A percentile compares a stretch with the other conserved stretches of the same genome.
Conservation (phyloP, 2,329 filamentous ascomycete genomes). For the Aspergillus sojae region DNA sequence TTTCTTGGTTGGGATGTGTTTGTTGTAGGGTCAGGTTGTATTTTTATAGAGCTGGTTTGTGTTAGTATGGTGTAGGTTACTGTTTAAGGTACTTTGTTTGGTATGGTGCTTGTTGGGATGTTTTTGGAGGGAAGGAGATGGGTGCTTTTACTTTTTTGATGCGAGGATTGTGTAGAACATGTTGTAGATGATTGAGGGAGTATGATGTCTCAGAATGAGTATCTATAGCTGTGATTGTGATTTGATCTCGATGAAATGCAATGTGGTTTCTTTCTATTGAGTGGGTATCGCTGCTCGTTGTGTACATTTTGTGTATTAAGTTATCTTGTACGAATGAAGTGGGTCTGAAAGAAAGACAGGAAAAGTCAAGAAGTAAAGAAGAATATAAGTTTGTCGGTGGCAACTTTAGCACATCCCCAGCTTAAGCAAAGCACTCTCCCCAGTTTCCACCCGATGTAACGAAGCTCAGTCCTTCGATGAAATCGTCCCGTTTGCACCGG, state of each 20-base stretch:
- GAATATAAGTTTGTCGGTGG: not conserved
- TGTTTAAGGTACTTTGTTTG: not conserved
- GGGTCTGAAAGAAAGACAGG: not conserved
- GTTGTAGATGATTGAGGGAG: not conserved
- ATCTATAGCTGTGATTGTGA: not conserved
- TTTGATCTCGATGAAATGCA: not conserved
- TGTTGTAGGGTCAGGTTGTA: not conserved
- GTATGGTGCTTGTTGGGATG: not conserved
- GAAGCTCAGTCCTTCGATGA: constrained; percentile 76
- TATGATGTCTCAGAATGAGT: not conserved
- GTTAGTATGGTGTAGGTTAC: not conserved
- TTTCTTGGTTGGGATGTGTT: not conserved
- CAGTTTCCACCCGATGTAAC: constrained; percentile 72
- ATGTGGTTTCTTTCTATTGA: not conserved
- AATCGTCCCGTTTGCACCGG: constrained; percentile 68
- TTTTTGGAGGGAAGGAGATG: not conserved
- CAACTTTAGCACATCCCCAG: not conserved
- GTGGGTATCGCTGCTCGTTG: not conserved
- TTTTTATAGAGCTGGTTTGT: not conserved
- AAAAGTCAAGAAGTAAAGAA: not conserved
- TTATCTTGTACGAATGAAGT: not conserved
- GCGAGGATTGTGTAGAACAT: too few relatives aligned
- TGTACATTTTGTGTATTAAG: not conserved
- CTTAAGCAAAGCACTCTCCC: constrained; percentile 59
- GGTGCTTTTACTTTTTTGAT: too few relatives aligned